These are phyloP conservation scores for Basipetospora chlamydospora DNA, from an alignment of 2,329 filamentous ascomycete species.

Conservation along the genomic window DNA sequence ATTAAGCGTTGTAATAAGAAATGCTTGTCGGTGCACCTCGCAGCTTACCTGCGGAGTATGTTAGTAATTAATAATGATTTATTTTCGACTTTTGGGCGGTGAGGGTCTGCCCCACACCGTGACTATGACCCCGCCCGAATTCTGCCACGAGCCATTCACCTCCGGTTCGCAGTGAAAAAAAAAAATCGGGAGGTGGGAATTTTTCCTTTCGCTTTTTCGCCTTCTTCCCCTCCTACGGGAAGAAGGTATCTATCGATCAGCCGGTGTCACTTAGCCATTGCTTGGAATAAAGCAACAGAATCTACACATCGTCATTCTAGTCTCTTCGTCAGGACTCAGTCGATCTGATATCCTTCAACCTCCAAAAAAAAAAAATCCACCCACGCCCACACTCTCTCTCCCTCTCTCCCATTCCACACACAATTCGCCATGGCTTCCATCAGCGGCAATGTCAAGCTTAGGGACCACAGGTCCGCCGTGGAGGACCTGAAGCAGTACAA, in stretches of 20 bases:
- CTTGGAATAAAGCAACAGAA: slow-evolving; percentile 16
- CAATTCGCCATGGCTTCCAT: slow-evolving; percentile 45
- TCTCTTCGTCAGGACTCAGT: slow-evolving; percentile 17
- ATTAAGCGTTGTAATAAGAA: no score
- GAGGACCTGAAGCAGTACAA: slow-evolving; percentile 73
- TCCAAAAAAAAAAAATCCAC: slow-evolving; percentile 17
- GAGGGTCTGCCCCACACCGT: no score
- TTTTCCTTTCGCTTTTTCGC: slow-evolving; percentile 23
- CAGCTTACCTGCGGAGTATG: no score
- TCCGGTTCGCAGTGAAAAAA: slow-evolving; percentile 19
- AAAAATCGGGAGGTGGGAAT: slow-evolving; percentile 18
- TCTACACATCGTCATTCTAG: slow-evolving; percentile 21
- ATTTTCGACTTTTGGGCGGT: no score
- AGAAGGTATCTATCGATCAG: slow-evolving; percentile 30
- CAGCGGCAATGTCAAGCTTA: slow-evolving; percentile 41
- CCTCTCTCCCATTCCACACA: slow-evolving; percentile 14
- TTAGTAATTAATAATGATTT: no score
- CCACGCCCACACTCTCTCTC: slow-evolving; percentile 9
- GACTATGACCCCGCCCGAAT: not conserved
- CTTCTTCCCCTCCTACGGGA: slow-evolving; percentile 36
- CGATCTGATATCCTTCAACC: slow-evolving; percentile 24
- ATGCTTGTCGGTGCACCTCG: no score
- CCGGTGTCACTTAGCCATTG: slow-evolving; percentile 14
- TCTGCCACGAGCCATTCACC: not conserved
- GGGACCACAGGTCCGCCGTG: slow-evolving; percentile 63